Base-by-base conservation (phyloP, 306 rosid species). In the Nissolia schottii region DNA sequence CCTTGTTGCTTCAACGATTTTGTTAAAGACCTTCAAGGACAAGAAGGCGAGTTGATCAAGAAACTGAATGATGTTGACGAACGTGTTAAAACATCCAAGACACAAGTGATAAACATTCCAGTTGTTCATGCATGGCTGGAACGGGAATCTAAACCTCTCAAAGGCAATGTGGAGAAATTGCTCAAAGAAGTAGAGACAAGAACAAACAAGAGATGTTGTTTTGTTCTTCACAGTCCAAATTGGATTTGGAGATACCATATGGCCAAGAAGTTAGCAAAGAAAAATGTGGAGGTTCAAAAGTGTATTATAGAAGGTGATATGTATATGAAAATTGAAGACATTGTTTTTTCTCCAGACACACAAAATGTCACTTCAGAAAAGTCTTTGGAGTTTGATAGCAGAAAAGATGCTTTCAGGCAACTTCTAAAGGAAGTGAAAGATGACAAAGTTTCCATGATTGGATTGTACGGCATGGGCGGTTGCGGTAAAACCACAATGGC, bases 401-500 rank as follows among this genome's bases (percentile, higher is more conserved):
- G 58, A 54, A 3, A 64, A 75, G 0, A 0, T 7, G 49, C 27
- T 38, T 53, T 13, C 19, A 24, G 38, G 23, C 4, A 63, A 1
- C 56, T 74, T 25, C 12, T 64, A 58, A 25, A 64, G 28, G 56
- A 58, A 40, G 3, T 75, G 1, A 28, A 25, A 75, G 66, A 28
- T 54, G 67, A 64, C 14, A 46, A 35, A 10, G 49, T 28, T 27
- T 3, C n/a, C 4, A 40, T 19, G 34, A 64, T 64, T 53, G 73
- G 73, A 54, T 28, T 75, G 38, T 38, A 4, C 28, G 73, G 73
- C 10, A 32, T 37, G 62, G 72, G 71, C 0, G 65, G 57, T 12
- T 24, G 45, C 5, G 73, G 79, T 16, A 43, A 56, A 61, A 73
- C 78, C n/a, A 61, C 63, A 3, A 14, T 73, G 10, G 78, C 27